phyloP scores from a whole-genome alignment of 768 basidiomycete species.

The Chalciporus sphaerocephalus region DNA sequence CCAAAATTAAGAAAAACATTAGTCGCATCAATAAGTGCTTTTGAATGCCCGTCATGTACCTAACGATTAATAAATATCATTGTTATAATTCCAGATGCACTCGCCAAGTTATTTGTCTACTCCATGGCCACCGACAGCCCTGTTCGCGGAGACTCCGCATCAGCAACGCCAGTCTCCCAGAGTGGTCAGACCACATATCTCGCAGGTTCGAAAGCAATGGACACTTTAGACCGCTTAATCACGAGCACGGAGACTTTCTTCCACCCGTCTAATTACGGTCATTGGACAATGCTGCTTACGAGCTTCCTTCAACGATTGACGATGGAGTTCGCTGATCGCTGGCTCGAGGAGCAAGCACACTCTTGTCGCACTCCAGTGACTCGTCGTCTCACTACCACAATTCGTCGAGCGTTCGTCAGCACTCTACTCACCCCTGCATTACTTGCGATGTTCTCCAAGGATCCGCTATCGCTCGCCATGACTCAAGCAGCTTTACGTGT shows the following conservation, averaged over 20 bases:
- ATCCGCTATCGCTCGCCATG: conserved; percentile 72
- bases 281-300: conserved; percentile 67
- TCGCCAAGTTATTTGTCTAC: conserved; percentile 84
- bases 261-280: conserved; percentile 89
- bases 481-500: conserved; percentile 76
- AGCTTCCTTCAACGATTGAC: conserved; percentile 77
- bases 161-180: conserved; percentile 65
- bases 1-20: conserved; percentile 64
- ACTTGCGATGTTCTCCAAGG: conserved; percentile 88
- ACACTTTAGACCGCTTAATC: conserved; percentile 80
- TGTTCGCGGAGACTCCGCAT: conserved; percentile 41
- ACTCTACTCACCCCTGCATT: conserved; percentile 82
- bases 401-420: conserved; percentile 78
- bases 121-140: conserved; percentile 84
- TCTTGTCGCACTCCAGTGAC: conserved; percentile 74
- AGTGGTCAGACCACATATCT: conserved; percentile 51
- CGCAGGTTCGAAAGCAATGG: conserved; percentile 83
- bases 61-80: not conserved
- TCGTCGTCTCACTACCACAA: conserved; percentile 73
- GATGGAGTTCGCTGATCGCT: conserved; percentile 75
- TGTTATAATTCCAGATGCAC: conserved; percentile 45
- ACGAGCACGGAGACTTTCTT: conserved; percentile 94
- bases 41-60: not conserved
- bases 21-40: conserved; percentile 52
- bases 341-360: conserved; percentile 70